A percentile compares a stretch with the other conserved stretches of the same genome.
These are phyloP conservation scores for Trematosphaeria pertusa DNA, from an alignment of 2,329 filamentous ascomycete genomes.

Conservation along the genomic window DNA sequence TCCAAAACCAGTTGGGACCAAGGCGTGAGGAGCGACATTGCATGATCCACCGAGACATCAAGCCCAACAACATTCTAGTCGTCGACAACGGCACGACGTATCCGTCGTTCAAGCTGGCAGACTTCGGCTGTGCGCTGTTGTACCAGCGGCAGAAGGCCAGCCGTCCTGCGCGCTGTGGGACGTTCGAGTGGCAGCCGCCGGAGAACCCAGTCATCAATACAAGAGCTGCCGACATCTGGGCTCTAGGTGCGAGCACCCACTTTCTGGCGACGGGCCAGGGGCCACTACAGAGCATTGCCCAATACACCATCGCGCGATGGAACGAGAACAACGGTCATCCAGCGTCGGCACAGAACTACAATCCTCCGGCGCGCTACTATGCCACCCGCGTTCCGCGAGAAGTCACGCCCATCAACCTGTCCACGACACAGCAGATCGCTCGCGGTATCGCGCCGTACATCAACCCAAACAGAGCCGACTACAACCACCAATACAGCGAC, in stretches of 20 bases:
- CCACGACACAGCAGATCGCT: conserved; percentile 15
- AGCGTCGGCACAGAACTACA: conserved; percentile 8
- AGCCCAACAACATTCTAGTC: conserved; percentile 38
- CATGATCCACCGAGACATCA: conserved; percentile 34
- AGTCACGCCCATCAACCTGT: conserved; percentile 31
- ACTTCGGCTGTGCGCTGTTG: conserved; percentile 28
- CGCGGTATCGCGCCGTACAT: conserved; percentile 2
- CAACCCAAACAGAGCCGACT: neutral
- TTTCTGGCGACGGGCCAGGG: conserved; percentile 31
- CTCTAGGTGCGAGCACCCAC: conserved; percentile 39
- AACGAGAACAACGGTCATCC: conserved; percentile 4
- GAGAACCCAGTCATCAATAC: conserved; percentile 38
- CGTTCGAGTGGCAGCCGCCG: conserved; percentile 37
- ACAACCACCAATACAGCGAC: conserved; percentile 30
- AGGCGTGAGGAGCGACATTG: neutral
- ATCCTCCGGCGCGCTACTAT: conserved; percentile 16
- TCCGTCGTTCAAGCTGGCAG: conserved; percentile 34
- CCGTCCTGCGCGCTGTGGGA: conserved; percentile 17
- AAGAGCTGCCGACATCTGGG: conserved; percentile 38
- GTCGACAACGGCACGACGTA: conserved; percentile 29
- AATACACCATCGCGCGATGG: neutral
- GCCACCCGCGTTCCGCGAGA: conserved; percentile 24
- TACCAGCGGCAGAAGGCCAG: conserved; percentile 7
- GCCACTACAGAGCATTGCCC: conserved; percentile 18
- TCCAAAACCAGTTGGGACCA: conserved; percentile 28